Evolutionary conservation across 257 asterid genomes (phyloP), one percentile per base, ranked within the genome.

Genomic region (Solanum rostratum): DNA sequence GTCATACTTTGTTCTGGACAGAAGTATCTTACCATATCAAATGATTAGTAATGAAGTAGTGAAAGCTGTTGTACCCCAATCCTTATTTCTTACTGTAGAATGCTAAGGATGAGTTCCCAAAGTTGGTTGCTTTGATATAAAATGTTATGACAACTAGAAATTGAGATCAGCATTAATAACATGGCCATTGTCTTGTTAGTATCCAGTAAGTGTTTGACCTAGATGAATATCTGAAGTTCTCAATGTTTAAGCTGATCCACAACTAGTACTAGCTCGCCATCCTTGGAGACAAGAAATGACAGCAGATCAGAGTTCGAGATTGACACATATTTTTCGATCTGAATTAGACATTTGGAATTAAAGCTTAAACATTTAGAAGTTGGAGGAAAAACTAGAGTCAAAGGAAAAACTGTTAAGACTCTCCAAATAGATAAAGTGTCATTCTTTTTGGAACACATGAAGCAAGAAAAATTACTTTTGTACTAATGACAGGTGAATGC

Each of bases 401-500:
- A 57, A 57, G 65, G 10, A 37, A 69, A 18, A 37, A 69, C 29
- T 69, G 8, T 69, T 7, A 39, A 33, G 39, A 39, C 45, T 39
- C 45, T 39, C 45, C 45, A 39, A 39, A 39, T 39, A 39, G 45
- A 5, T 3, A 5, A 7, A 39, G 7, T 39, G 45, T 39, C 9
- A 39, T 39, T 39, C 45, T 39, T 39, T 39, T 39, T 39, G 45
- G 8, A 39, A 39, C 45, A 39, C 0, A 5, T 1, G 45, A 1
- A 39, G 45, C 0, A 39, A 39, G 45, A 39, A 39, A 7, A 6
- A 39, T 39, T 39, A 6, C 45, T 39, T 39, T 39, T 16, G 29
- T 50, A 78, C 46, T 5, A 16, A 50, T 78, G 82, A 50, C 81
- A 83, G 85, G 85, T 83, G 66, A 83, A 68, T 24, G 79, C 76